Base-by-base conservation (phyloP, 495 filamentous ascomycete species). In the Talaromyces liani region DNA sequence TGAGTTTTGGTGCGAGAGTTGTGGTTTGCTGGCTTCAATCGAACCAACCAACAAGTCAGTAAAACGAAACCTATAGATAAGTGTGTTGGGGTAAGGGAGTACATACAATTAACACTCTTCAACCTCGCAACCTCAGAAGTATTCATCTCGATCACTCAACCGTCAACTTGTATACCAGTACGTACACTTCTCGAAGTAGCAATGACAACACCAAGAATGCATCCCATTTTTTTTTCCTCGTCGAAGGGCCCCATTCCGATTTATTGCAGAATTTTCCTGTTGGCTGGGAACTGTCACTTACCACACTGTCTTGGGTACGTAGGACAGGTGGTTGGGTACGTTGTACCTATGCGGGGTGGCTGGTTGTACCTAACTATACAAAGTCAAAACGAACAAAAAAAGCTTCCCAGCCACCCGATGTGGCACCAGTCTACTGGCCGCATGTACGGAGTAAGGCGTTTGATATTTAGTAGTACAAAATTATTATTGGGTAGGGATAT, bases 1-100 rank as follows among this genome's bases (percentile, higher is more conserved):
- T 1, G 85, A 87, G 63, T 77, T 68, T 58, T 79, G 73, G 63
- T 81, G 79, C 20, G 78, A 71, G 51, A 88, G 66, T 70, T 84
- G 83, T 53, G 82, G 83, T 68, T 72, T 78, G 71, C 73, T 81
- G 71, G 80, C 81, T 85, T 27, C 27, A 27, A 27, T 27, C 27
- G 59, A 33, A 60, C 29, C 29, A 31, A 68, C 22, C 65, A 65
- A 29, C 10, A 22, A 41, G 24, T 34, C 24, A 60, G 34, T 39
- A 65, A 18, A 39, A 39, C 51, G 9, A 9, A 27, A 31, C 6
- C 8, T 12, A 2, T 36, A 12, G 3, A 12, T 36, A 4, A 27
- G 33, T 7, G 36, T 16, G 12, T 16, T 12, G 36, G 36, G 29
- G 14, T 1, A 16, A 14, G 47, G 47, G n/a, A 0, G 14, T 54